Percentiles rank a stretch among this genome's conserved stretches.
Evolutionary conservation across 805 yeast species (phyloP).

Genomic region (Starmerella riodocensis): DNA sequence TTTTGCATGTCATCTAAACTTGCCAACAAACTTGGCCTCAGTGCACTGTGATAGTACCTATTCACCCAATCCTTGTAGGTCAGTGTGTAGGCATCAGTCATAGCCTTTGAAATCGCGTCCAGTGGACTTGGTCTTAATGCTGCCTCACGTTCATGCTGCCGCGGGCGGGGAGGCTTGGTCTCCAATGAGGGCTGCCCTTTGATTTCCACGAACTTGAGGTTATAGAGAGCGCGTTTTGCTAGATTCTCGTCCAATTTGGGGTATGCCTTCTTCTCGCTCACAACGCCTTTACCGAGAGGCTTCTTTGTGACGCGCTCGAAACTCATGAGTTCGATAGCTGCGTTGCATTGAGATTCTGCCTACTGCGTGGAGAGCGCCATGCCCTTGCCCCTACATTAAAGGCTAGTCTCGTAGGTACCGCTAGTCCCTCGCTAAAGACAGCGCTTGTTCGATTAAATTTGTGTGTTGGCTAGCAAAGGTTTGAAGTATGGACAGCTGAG

Average conservation of each 20-base stretch:
- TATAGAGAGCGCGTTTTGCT: background rate
- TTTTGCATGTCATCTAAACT: background rate
- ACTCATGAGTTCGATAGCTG: no score
- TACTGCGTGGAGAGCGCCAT: no score
- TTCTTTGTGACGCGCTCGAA: no score
- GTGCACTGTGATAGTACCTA: background rate
- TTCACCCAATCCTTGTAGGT: background rate
- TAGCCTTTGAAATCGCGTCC: background rate
- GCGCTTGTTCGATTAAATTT: no score
- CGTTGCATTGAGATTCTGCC: no score
- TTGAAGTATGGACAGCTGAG: no score
- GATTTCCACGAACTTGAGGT: background rate
- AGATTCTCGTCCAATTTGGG: background rate
- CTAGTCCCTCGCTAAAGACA: no score
- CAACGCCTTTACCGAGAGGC: no score
- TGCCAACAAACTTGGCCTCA: background rate
- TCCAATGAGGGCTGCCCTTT: background rate
- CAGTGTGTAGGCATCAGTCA: background rate
- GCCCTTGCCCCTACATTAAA: no score
- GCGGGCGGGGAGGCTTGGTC: background rate
- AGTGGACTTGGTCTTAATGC: background rate
- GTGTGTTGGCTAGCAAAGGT: no score
- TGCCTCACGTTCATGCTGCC: background rate
- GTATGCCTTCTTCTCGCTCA: no score
- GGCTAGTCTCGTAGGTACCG: no score